Conservation (phyloP, 805 yeast species). For the Myxozyma melibiosi region DNA sequence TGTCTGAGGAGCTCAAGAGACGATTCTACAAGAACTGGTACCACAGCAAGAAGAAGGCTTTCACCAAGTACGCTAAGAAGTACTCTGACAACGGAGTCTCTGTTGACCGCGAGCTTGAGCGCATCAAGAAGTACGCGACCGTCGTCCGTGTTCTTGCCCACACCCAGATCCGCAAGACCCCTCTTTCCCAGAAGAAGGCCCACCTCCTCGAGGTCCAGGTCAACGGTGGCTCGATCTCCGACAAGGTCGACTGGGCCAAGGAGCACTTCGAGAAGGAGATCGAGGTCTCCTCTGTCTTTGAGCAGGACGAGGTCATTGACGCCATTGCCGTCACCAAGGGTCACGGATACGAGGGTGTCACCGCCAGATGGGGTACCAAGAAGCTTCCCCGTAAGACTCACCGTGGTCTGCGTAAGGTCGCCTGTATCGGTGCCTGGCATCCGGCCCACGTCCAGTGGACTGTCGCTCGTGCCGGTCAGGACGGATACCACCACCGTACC, state of each 20-base stretch:
- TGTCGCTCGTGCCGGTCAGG: slow-evolving; percentile 99
- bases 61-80: slow-evolving; percentile 99
- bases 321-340: slow-evolving; percentile 99
- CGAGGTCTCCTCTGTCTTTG: slow-evolving; percentile 92
- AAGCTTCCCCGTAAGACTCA: slow-evolving; percentile 99
- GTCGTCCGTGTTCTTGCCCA: slow-evolving; percentile 99
- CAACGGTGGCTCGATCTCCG: slow-evolving; percentile 98
- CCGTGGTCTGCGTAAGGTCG: slow-evolving; percentile 99
- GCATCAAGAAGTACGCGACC: slow-evolving; percentile 97
- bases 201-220: slow-evolving; percentile 99
- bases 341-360: slow-evolving; percentile 99
- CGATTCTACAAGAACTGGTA: slow-evolving; percentile 99
- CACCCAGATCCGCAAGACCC: slow-evolving; percentile 99
- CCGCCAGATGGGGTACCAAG: slow-evolving; percentile 99
- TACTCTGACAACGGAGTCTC: slow-evolving; percentile 77
- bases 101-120: slow-evolving; percentile 94
- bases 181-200: slow-evolving; percentile 99
- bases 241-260: slow-evolving; percentile 98
- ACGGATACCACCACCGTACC: slow-evolving; percentile 99
- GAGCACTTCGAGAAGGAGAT: slow-evolving; percentile 99
- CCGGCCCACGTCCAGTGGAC: slow-evolving; percentile 99
- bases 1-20: slow-evolving; percentile 98
- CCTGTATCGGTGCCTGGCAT: slow-evolving; percentile 99
- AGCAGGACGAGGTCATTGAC: slow-evolving; percentile 98
- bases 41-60: slow-evolving; percentile 99